Evolutionary conservation across 2,329 filamentous ascomycete species (phyloP).

Genomic region (Tolypocladium sp.): DNA sequence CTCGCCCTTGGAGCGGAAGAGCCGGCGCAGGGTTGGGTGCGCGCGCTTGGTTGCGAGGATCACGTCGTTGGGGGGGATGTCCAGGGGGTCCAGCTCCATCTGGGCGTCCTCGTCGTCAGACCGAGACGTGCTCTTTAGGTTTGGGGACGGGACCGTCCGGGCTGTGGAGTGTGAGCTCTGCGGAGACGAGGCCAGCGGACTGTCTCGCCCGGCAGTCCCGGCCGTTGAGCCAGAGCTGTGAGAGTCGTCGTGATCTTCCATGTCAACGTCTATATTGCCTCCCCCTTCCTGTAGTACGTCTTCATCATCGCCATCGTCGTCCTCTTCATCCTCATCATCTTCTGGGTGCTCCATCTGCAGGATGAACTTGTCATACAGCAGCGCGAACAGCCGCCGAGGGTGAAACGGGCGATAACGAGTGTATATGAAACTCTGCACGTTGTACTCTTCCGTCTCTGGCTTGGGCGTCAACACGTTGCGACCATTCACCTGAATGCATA

Average conservation of each 20-base stretch:
- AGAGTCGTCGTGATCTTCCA: conserved; percentile 6
- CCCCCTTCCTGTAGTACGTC: conserved; percentile 8
- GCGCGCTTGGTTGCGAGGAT: conserved; percentile 49
- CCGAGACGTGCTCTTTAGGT: background rate
- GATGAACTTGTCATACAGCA: conserved; percentile 41
- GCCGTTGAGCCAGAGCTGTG: background rate
- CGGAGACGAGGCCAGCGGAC: conserved; percentile 8
- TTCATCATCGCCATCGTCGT: conserved; percentile 21
- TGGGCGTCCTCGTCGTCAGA: conserved; percentile 1
- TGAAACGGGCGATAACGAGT: conserved; percentile 46
- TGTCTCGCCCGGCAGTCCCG: background rate
- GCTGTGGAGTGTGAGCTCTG: conserved; percentile 13
- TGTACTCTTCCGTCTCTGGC: conserved; percentile 66
- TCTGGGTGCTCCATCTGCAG: conserved; percentile 35
- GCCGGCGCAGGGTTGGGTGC: conserved; percentile 39
- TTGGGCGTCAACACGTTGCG: conserved; percentile 50
- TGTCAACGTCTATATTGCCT: conserved; percentile 10
- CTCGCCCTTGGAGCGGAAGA: conserved; percentile 56
- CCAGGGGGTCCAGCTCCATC: conserved; percentile 10
- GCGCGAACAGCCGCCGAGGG: conserved; percentile 33
- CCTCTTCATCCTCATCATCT: conserved; percentile 23
- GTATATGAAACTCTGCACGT: conserved; percentile 64
- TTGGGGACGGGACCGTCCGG: conserved; percentile 13
- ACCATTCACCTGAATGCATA: conserved; percentile 26
- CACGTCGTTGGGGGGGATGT: conserved; percentile 26